Evolutionary conservation across 257 asterid genomes (phyloP), one percentile per base, ranked within the genome.

Genomic region (Solanum bulbocastanum): DNA sequence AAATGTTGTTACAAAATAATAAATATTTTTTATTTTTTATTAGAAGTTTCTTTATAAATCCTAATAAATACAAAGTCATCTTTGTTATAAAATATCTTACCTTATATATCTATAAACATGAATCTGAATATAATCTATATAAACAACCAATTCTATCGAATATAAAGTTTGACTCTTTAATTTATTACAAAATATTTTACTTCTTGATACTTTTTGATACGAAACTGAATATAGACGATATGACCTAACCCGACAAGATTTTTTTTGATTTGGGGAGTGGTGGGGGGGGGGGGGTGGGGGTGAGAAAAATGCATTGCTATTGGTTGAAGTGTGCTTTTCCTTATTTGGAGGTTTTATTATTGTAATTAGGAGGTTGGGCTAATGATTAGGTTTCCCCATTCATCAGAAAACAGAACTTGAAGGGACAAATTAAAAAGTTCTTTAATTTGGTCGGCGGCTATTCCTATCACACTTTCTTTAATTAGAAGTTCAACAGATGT

Each of bases 361-460:
- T 12, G 87, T 73, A 33, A 23, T 33, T 85, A 83, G 85, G 91
- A 69, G 86, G 91, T 89, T 87, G 90, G 88, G 75, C 87, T 76
- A 92, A 90, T 93, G 91, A 93, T 91, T 89, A 90, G 89, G 78
- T 90, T 90, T 90, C 92, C 86, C 84, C 92, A 73, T 91, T 88
- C 91, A 76, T 83, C 76, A 32, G 86, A 88, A 89, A 86, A 88
- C 81, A 11, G 40, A 66, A 85, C 87, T 85, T 40, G 27, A 35
- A 25, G 42, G 83, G 74, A 49, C 60, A 68, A 30, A 68, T 16
- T 52, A 3, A 12, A 33, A 40, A 85, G 88, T 56, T 86, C 69
- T 88, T 78, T 74, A 20, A 36, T 74, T 73, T 79, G 85, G 85
- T 81, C 42, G 90, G 89, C 91, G 93, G 92, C 92, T 91, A 82